Percentiles rank a stretch among this genome's conserved stretches.
Conservation (phyloP, 2,329 filamentous ascomycete genomes). For the Penicillium occitanis region DNA sequence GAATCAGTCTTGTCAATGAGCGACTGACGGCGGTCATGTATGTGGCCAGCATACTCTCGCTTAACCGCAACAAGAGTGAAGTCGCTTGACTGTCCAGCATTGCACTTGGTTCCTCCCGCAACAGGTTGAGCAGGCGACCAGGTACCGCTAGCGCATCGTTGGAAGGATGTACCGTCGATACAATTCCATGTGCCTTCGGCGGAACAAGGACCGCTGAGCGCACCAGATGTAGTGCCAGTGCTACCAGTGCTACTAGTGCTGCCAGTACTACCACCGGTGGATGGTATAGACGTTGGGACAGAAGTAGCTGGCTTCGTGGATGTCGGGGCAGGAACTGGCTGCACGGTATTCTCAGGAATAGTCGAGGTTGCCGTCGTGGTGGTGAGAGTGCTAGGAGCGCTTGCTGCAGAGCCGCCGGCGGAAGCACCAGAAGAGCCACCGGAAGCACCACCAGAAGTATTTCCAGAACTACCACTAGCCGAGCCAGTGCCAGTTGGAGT, state of each 20-base stretch:
- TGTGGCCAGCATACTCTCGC: conserved; percentile 22
- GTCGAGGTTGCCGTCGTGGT: conserved; percentile 23
- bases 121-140: conserved; percentile 55
- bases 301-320: conserved; percentile 1
- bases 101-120: conserved; percentile 57
- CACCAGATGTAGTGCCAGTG: conserved; percentile 26
- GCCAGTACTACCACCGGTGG: neutral
- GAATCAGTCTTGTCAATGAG: neutral
- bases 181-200: conserved; percentile 62
- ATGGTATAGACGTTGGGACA: neutral
- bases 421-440: neutral
- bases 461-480: conserved; percentile 18
- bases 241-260: too few relatives aligned
- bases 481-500: conserved; percentile 26
- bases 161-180: conserved; percentile 56
- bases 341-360: conserved; percentile 23
- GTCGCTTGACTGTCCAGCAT: conserved; percentile 33
- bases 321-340: conserved; percentile 4
- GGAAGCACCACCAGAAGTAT: neutral
- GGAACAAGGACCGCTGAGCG: conserved; percentile 49
- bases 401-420: neutral
- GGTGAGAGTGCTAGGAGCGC: conserved; percentile 21
- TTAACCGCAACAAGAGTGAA: conserved; percentile 27
- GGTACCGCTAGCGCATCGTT: conserved; percentile 61
- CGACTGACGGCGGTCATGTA: conserved; percentile 18